A percentile compares a stretch with the other conserved stretches of the same genome.
These are phyloP conservation scores for Pseudopyrenochaeta lycopersici DNA, from an alignment of 2,329 filamentous ascomycete genomes.

Conservation along the genomic window DNA sequence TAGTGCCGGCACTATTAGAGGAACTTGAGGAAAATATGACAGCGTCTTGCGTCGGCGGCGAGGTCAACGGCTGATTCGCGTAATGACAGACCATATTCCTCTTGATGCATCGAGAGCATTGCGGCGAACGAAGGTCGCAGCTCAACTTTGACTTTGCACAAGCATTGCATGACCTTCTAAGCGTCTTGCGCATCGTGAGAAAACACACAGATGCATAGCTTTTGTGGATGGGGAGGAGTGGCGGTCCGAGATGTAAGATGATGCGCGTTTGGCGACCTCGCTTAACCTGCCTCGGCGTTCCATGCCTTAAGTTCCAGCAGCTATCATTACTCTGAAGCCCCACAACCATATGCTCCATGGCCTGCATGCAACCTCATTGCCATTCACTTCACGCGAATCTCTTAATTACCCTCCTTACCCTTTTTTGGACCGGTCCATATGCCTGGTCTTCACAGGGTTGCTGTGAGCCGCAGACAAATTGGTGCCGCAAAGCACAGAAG, in stretches of 20 bases:
- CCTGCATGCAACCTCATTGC: too few species aligned
- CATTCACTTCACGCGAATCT: too few species aligned
- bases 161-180: conserved; percentile 65
- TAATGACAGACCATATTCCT: conserved; percentile 60
- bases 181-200: conserved; percentile 61
- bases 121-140: conserved; percentile 64
- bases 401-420: too few species aligned
- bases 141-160: conserved; percentile 66
- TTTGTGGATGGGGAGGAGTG: not conserved
- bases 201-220: conserved; percentile 10
- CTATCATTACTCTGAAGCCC: too few species aligned
- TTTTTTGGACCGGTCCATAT: too few species aligned
- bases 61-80: conserved; percentile 61
- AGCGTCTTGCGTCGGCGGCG: conserved; percentile 30
- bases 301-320: too few species aligned
- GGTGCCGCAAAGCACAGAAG: too few species aligned
- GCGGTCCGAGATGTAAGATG: not conserved
- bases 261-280: not conserved
- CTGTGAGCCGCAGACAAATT: too few species aligned
- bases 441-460: too few species aligned
- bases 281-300: not conserved
- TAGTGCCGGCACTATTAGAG: not conserved
- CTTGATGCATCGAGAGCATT: conserved; percentile 65
- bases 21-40: not conserved
- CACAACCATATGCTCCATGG: too few species aligned